These are phyloP conservation scores for Nannochloris sp. DNA, from an alignment of 139 green algal genomes.

Conservation along the genomic window DNA sequence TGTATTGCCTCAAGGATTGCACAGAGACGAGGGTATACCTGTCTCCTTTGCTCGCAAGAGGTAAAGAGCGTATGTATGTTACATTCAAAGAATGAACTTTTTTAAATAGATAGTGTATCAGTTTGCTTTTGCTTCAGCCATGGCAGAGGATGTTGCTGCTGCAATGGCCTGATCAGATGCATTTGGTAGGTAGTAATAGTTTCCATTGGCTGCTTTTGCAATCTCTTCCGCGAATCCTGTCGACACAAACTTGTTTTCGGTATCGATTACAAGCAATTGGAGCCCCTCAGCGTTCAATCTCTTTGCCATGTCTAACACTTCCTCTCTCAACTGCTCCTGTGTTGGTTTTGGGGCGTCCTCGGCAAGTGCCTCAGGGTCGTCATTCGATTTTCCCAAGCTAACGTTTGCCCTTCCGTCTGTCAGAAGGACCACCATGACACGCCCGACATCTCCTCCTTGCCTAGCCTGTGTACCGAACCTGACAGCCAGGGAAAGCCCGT, in stretches of 20 bases:
- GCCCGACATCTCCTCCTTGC: slow-evolving; percentile 76
- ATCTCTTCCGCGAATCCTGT: slow-evolving; percentile 99
- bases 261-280: slow-evolving; percentile 97
- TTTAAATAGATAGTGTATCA: slow-evolving; percentile 2
- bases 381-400: slow-evolving; percentile 76
- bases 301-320: slow-evolving; percentile 91
- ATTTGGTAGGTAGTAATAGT: slow-evolving; percentile 93
- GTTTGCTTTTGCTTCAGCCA: slow-evolving; percentile 54
- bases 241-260: slow-evolving; percentile 90
- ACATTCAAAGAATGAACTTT: no score
- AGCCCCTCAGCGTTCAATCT: slow-evolving; percentile 52
- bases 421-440: slow-evolving; percentile 94
- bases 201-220: slow-evolving; percentile 59
- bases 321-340: slow-evolving; percentile 42
- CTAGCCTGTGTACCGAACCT: slow-evolving; percentile 65
- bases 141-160: slow-evolving; percentile 64
- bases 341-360: slow-evolving; percentile 71
- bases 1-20: background rate
- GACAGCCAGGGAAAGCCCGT: slow-evolving; percentile 79
- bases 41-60: background rate
- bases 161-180: slow-evolving; percentile 83
- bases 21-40: background rate
- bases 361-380: slow-evolving; percentile 78
- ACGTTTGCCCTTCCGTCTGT: slow-evolving; percentile 97
- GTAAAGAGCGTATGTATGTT: no score